phyloP scores from a whole-genome alignment of 2,329 filamentous ascomycete genomes.

The Annulohypoxylon truncatum region DNA sequence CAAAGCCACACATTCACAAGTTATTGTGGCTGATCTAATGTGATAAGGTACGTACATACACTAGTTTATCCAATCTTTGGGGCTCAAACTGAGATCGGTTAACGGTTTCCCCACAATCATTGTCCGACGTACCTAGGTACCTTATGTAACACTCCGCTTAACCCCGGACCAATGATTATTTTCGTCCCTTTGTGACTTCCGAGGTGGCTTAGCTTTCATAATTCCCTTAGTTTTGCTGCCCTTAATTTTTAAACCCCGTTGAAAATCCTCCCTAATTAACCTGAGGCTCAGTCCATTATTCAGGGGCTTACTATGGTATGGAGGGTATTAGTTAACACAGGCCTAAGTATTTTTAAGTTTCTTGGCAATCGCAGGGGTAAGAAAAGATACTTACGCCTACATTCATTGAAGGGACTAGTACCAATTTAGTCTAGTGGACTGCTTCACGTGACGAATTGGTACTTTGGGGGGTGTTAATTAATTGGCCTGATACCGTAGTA shows the following conservation, averaged over 20 bases:
- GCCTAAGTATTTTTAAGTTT: too few species aligned
- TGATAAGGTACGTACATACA: neutral
- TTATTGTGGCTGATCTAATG: slow-evolving; percentile 11
- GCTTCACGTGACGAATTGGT: too few species aligned
- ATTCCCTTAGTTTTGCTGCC: slow-evolving; percentile 10
- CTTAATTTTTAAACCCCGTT: slow-evolving; percentile 23
- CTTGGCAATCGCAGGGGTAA: too few species aligned
- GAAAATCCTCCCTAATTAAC: slow-evolving; percentile 19
- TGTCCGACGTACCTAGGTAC: neutral
- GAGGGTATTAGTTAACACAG: too few species aligned
- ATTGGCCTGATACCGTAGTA: too few species aligned
- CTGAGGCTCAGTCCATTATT: slow-evolving; percentile 16
- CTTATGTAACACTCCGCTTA: neutral
- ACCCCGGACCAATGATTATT: slow-evolving; percentile 11
- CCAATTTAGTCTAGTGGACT: too few species aligned
- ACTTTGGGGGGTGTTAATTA: too few species aligned
- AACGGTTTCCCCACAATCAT: neutral
- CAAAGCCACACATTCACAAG: slow-evolving; percentile 12
- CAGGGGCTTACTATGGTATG: too few species aligned
- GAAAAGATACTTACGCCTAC: too few species aligned
- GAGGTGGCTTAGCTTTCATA: neutral
- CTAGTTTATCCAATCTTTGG: neutral
- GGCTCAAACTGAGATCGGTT: neutral
- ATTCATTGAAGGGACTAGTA: too few species aligned
- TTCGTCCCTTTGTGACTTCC: neutral